A percentile compares a stretch with the other conserved stretches of the same genome.
These are phyloP conservation scores for Scheffersomyces parashehatae DNA, from an alignment of 1,139 yeast species.

Conservation along the genomic window DNA sequence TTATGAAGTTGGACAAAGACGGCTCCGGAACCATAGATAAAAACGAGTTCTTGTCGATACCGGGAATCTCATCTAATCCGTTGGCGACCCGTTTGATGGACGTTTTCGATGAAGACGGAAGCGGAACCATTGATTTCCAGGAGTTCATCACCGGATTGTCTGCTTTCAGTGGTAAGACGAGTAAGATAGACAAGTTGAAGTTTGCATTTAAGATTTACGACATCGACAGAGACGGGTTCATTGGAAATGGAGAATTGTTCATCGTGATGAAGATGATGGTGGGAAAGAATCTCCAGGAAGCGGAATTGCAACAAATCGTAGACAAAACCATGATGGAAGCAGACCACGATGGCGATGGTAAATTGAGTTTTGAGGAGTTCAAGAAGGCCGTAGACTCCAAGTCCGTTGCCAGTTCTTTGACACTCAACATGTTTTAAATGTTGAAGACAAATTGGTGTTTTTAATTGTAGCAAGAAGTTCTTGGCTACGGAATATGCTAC, in stretches of 20 bases:
- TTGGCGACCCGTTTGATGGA: constrained; percentile 88
- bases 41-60: constrained; percentile 86
- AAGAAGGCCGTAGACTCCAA: constrained; percentile 70
- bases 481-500: too few species aligned
- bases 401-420: constrained; percentile 60
- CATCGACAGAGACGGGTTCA: constrained; percentile 91
- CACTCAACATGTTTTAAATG: constrained; percentile 42
- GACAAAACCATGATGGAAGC: constrained; percentile 96
- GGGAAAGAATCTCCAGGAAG: constrained; percentile 83
- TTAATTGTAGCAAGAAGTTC: too few species aligned
- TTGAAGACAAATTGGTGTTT: too few species aligned
- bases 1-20: constrained; percentile 93
- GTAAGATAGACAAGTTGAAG: constrained; percentile 75
- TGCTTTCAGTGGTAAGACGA: constrained; percentile 88
- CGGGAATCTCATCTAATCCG: constrained; percentile 90
- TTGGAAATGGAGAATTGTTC: constrained; percentile 92
- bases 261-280: constrained; percentile 97
- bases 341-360: constrained; percentile 89
- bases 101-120: constrained; percentile 90
- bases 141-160: constrained; percentile 91
- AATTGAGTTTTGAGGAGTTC: constrained; percentile 84
- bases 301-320: constrained; percentile 90
- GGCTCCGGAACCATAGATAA: constrained; percentile 91
- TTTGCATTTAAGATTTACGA: constrained; percentile 95
- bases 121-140: constrained; percentile 93